Evolutionary conservation across 352 stramenopile species (phyloP), one percentile per base, ranked within the genome.

Genomic region (Phytophthora idaei): DNA sequence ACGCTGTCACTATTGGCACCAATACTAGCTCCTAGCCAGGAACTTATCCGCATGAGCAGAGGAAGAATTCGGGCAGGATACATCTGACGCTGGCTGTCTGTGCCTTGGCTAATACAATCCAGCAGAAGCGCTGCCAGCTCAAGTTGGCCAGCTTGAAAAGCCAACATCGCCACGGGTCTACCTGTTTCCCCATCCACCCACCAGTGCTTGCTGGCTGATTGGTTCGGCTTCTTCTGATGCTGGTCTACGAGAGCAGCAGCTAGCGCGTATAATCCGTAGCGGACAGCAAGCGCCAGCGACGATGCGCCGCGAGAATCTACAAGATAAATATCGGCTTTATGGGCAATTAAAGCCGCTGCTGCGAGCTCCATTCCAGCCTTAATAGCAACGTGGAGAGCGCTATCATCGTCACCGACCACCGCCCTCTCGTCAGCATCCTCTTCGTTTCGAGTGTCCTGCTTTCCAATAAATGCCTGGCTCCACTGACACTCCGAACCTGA

Each of bases 191-290:
- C 31, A 45, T 93, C 85, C 4, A 83, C n/a, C 81, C 79, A 90
- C 55, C 61, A 73, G 2, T 62, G 45, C 7, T 61, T 73, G 15
- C 25, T 70, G 37, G 34, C 17, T 34, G 37, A 8, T 47, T 67
- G 50, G 9, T 49, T 63, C 11, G 54, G 46, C 17, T 55, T 68
- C 57, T 70, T 76, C 36, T 67, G 58, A 42, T 76, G 64, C 41
- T 76, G 61, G 9, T 73, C 64, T 15, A 71, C 58, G 15, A 76
- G 69, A 49, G 58, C 60, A 64, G 69, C 62, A 31, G 67, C 72
- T 11, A 93, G 59, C 25, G 64, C 62, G 34, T 90, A 94, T 67
- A 94, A 76, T 11, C 83, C 83, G 17, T 83, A 71, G 17, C 83
- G 80, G 46, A 94, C 64, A 11, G 80, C 78, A 31, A 91, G 74